A percentile compares a stretch with the other conserved stretches of the same genome.
These are phyloP conservation scores for Ceratopteris richardii DNA, from an alignment of 75 land plant species.

Conservation along the genomic window DNA sequence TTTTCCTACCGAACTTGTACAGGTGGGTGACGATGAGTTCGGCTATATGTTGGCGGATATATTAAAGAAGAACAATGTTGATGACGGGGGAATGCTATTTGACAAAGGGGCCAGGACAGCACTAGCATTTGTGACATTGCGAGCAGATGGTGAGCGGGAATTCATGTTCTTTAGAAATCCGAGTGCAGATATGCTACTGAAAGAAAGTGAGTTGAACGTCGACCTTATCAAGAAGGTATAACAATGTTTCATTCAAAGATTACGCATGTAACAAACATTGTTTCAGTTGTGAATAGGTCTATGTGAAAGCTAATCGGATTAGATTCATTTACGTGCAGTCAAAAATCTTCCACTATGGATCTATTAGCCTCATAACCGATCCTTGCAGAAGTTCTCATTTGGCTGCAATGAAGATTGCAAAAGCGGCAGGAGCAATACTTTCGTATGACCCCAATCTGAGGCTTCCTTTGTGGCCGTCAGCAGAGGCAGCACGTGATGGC, in stretches of 20 bases:
- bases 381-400: conserved; percentile 85
- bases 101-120: conserved; percentile 57
- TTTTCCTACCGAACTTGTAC: neutral
- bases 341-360: conserved; percentile 86
- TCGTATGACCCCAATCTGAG: conserved; percentile 80
- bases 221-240: conserved; percentile 69
- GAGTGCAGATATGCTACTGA: conserved; percentile 92
- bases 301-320: no score
- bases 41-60: conserved; percentile 23
- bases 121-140: conserved; percentile 88
- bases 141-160: conserved; percentile 80
- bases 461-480: conserved; percentile 70
- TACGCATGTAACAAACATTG: no score
- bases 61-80: conserved; percentile 23
- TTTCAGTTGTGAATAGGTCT: no score
- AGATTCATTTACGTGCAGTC: conserved; percentile 37
- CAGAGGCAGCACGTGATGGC: conserved; percentile 45
- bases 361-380: conserved; percentile 89
- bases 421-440: conserved; percentile 48
- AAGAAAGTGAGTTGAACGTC: conserved; percentile 59
- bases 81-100: conserved; percentile 18
- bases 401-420: conserved; percentile 68
- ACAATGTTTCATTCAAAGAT: no score
- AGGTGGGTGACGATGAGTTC: conserved; percentile 38
- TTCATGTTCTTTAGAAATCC: conserved; percentile 98